Evolutionary conservation across 441 rosid genomes (phyloP), one percentile per base, ranked within the genome.

Genomic region (Isatis lusitanica): DNA sequence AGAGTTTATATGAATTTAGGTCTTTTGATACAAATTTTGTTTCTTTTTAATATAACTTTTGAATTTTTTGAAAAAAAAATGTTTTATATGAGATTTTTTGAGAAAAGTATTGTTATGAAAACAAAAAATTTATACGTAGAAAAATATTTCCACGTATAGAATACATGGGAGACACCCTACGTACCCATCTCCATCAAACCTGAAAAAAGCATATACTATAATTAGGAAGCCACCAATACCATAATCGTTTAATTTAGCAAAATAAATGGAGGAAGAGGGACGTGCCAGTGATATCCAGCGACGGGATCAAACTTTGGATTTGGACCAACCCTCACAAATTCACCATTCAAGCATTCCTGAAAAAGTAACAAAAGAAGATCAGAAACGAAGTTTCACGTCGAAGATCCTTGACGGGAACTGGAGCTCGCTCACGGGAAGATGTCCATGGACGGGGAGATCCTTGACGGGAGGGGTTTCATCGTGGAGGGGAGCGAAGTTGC

Each of bases 161-260:
- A 31, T 31, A 6, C 30, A 18, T n/a, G n/a, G 8, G 18, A 1
- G 12, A 48, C 28, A 18, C 9, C 4, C 28, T 17, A 46, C 82
- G 56, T 81, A 91, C 97, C 98, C 97, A 82, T 91, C 97, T 75
- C 98, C 97, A 80, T 91, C 97, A 79, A 91, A 93, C 98, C 98
- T 93, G 91, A 77, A 79, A 28, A 9, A 9, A 56, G 51, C 35
- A 6, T 33, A 21, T 59, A 30, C 0, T 46, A 18, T 16, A 38
- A 40, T 51, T 26, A 58, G 43, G 66, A 24, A 80, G 70, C 60
- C 72, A 39, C 38, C 46, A 17, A 36, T 30, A 60, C 44, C 1
- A 26, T 46, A 47, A 43, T 28, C 16, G 11, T 26, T 15, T 26
- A 47, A 15, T 35, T 7, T 35, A 17, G 52, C 24, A 36, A 15